Evolutionary conservation across 2,329 filamentous ascomycete species (phyloP).

Genomic region (Corynespora cassiicola): DNA sequence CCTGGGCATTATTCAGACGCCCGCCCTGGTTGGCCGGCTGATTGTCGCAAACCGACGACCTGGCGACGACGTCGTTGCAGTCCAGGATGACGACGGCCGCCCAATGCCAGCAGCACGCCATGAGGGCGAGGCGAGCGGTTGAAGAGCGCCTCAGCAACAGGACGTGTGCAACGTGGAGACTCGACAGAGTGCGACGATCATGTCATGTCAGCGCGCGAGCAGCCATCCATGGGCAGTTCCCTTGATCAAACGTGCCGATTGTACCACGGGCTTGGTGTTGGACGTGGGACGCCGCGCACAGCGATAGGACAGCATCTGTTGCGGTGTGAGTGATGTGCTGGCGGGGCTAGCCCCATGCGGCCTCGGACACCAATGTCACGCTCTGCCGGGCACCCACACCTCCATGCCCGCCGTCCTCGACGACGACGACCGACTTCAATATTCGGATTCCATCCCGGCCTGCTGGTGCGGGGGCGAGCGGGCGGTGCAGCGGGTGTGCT

Average conservation of each 20-base stretch:
- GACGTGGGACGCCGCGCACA: conserved; percentile 35
- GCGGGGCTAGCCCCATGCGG: conserved; percentile 30
- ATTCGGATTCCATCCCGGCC: conserved; percentile 6
- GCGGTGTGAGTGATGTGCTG: conserved; percentile 48
- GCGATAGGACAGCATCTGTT: conserved; percentile 40
- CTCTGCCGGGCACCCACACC: conserved; percentile 13
- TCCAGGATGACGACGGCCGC: conserved; percentile 6
- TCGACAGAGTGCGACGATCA: conserved; percentile 42
- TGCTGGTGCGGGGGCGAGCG: no score
- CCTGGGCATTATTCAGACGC: conserved; percentile 21
- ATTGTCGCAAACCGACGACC: conserved; percentile 29
- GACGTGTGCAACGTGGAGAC: conserved; percentile 47
- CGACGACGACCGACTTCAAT: conserved; percentile 9
- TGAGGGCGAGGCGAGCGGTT: not conserved
- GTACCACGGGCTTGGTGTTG: conserved; percentile 42
- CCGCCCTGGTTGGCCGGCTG: conserved; percentile 29
- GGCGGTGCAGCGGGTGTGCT: no score
- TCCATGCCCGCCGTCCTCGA: conserved; percentile 3
- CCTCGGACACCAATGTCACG: conserved; percentile 31
- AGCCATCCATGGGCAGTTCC: conserved; percentile 23
- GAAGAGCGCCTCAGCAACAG: conserved; percentile 8
- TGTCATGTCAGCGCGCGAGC: conserved; percentile 40
- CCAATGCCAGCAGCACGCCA: conserved; percentile 1
- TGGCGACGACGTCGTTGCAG: conserved; percentile 14
- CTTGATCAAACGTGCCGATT: conserved; percentile 43